Conservation (phyloP, 2,329 filamentous ascomycete species). For the Magnaporthiopsis rhizophila region DNA sequence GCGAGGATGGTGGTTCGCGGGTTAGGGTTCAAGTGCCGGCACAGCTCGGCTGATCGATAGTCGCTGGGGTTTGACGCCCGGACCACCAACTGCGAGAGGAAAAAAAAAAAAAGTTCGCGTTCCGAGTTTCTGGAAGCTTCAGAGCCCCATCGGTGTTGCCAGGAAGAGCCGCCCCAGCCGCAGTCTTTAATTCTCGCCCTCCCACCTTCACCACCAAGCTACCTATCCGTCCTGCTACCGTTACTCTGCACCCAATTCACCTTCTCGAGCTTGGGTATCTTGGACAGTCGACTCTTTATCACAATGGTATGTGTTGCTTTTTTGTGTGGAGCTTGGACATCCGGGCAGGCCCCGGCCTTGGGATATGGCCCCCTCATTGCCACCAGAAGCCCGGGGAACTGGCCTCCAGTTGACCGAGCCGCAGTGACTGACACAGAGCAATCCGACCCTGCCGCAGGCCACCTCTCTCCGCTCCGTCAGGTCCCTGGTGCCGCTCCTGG, state of each 20-base stretch:
- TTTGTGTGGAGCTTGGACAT: background rate
- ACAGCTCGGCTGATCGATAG: background rate
- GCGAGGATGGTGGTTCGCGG: background rate
- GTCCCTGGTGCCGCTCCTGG: slow-evolving; percentile 87
- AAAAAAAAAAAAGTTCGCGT: slow-evolving; percentile 7
- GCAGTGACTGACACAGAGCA: background rate
- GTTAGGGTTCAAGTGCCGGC: slow-evolving; percentile 2
- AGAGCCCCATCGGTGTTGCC: background rate
- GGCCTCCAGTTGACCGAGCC: background rate
- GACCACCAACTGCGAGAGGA: background rate
- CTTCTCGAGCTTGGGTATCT: background rate
- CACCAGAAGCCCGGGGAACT: background rate
- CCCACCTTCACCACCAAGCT: background rate
- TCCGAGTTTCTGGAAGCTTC: slow-evolving; percentile 8
- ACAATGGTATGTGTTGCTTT: background rate
- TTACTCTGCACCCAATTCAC: background rate
- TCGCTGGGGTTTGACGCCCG: background rate
- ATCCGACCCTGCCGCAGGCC: slow-evolving; percentile 31
- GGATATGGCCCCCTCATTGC: background rate
- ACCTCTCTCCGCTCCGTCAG: slow-evolving; percentile 90
- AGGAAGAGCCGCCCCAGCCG: background rate
- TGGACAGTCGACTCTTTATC: background rate
- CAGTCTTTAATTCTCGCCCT: background rate
- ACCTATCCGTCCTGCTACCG: background rate
- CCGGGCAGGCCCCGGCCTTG: background rate